Evolutionary conservation across 164 flowering plant species (phyloP), one percentile per base, ranked within the genome.

Genomic region (Piper longum): DNA sequence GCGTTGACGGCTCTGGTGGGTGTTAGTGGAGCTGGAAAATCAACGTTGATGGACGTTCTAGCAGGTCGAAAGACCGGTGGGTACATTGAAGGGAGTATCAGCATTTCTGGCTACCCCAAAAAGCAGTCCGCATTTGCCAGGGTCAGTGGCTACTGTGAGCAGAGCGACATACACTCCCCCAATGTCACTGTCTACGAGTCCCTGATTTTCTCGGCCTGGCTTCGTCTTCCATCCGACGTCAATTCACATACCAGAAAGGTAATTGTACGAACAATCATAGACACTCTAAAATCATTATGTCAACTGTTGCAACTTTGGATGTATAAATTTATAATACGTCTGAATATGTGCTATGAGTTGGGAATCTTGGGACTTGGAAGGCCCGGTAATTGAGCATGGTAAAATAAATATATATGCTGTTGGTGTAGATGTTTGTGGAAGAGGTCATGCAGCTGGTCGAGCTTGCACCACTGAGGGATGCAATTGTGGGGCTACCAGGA

Each of bases 41-140:
- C 89, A 44, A 84, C 89, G n/a, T 71, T 84, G 70, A 82, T 84
- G 89, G 89, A 84, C 75, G 89, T 84, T 45, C 67, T 84, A 36
- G 84, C 86, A 39, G 89, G 89, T 64, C 69, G 86, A 63, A 84
- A 84, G 71, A 84, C 88, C 1, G 80, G 85, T 56, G 88, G 88
- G 17, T 77, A 79, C 60, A 78, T 76, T 64, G 84, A 82, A 69
- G 86, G 86, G 77, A 73, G 58, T 54, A 79, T 84, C 60, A 76
- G 59, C 66, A 77, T 84, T 43, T 79, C 86, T 16, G 89, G 89
- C 9, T 82, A 79, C 70, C 81, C 81, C 6, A 84, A 84, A 74
- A 79, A 77, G 60, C 86, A 82, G 73, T 66, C 63, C 48, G 80
- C 85, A 26, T 84, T 84, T 76, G 85, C 88, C 59, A 79, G 88